Base-by-base conservation (phyloP, 768 basidiomycete genomes). In the Auriscalpium vulgare region DNA sequence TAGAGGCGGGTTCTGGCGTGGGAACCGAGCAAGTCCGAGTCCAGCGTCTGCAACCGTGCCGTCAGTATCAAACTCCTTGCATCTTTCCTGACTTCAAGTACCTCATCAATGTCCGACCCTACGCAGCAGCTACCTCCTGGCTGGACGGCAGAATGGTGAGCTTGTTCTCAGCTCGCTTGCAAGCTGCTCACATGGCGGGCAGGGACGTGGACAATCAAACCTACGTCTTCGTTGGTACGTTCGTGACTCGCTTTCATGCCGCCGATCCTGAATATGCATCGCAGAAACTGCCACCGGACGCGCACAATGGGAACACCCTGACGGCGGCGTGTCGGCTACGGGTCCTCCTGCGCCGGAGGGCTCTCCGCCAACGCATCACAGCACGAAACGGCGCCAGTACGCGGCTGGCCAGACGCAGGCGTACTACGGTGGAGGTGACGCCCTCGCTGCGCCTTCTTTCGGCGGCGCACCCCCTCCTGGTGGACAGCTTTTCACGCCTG, bases 361-460 rank as follows among this genome's bases (percentile, higher is more conserved):
- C 19, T 76, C 81, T 35, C 76, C 81, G 23, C 72, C 69, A 2
- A 53, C 62, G 5, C 69, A 78, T 7, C 67, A 72, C 34, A 76
- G 79, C 60, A 54, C 74, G 53, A 88, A 91, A 72, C 87, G 91
- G 62, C 85, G 95, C 47, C 93, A 95, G 70, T 97, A 97, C 68
- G 95, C 95, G 50, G 84, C 91, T 4, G 94, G 91, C 10, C 94
- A 97, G 71, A 92, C 92, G 1, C 91, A 93, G 66, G 91, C 81
- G 3, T 94, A 94, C 68, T 91, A 91, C 62, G 81, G 83, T 37
- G 67, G 72, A 10, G 68, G 71, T 11, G 76, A 77, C 29, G 73
- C 72, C 3, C 61, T 71, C 37, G 56, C 69, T 40, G 81, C 67
- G 37, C 61, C 75, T 44, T 79, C 66, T 10, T 76, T 82, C 50